Base-by-base conservation (phyloP, 108 stramenopile genomes). In the Skeletonema menzelii region DNA sequence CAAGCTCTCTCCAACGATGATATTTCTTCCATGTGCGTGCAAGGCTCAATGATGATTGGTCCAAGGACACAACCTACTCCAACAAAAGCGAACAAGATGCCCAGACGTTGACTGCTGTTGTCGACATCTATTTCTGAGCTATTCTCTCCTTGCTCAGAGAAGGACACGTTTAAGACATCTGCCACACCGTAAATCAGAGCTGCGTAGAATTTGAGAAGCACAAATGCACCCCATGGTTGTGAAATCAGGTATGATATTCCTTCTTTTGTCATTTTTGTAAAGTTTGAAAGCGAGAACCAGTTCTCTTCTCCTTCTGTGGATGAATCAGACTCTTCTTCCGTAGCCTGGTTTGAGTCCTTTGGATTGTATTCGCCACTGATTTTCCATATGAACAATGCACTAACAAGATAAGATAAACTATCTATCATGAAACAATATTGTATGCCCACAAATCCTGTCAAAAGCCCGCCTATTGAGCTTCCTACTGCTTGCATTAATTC, bases 31-130 rank as follows among this genome's bases (percentile, higher is more conserved):
- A 84, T 75, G 27, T 83, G 47, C 10, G 86, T 82, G 58, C 76
- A 84, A 13, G 35, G 59, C 17, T 92, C 87, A 27, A 62, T 32
- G 4, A 85, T 19, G 8, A 89, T 15, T 3, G 91, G 88, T 17
- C 88, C 88, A 11, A 89, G 1, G 19, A 92, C 59, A 56, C 91
- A 89, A 13, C 91, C 91, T 8, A 86, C 24, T 17, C 91, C 91
- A 56, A 85, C 84, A 22, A 63, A 69, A 17, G 72, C 84, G 80
- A 89, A 92, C 17, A 92, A 47, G 0, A 84, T 46, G 20, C 91
- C 91, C 46, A 92, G 56, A 4, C 84, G 76, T 28, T 61, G 40
- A 24, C 83, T 69, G 28, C 65, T 69, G 20, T 61, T 63, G 5
- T 67, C 59, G 13, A 72, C n/a, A 61, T 74, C 26, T n/a, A 37